Conservation (phyloP, 352 stramenopile species). For the Phytophthora citrophthora region DNA sequence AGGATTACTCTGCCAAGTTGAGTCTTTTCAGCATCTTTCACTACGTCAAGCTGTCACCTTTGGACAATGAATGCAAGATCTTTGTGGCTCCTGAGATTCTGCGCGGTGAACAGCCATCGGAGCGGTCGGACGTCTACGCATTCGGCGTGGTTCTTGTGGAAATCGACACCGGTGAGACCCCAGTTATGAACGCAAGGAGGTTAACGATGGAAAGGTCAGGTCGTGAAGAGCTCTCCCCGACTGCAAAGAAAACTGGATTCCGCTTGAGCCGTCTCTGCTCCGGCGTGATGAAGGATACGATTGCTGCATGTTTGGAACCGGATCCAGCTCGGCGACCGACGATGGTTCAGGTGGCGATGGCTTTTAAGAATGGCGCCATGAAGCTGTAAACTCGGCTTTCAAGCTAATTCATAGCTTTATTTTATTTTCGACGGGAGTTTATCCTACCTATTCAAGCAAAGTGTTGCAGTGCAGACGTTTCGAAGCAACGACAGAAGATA, state of each 20-base stretch:
- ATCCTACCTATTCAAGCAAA: background rate
- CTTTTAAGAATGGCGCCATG: constrained; percentile 67
- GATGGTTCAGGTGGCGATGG: constrained; percentile 66
- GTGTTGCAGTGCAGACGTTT: background rate
- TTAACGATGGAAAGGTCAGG: constrained; percentile 41
- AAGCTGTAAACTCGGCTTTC: constrained; percentile 40
- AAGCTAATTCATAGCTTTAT: constrained; percentile 5
- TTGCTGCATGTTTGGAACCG: constrained; percentile 63
- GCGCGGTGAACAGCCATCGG: constrained; percentile 69
- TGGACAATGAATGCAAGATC: constrained; percentile 69
- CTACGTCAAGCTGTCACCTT: constrained; percentile 73
- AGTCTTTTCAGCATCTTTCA: constrained; percentile 84
- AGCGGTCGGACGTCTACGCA: constrained; percentile 77
- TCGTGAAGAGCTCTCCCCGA: constrained; percentile 42
- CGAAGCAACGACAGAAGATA: constrained; percentile 12
- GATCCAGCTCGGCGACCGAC: constrained; percentile 58
- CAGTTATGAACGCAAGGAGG: constrained; percentile 61
- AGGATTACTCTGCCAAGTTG: constrained; percentile 68
- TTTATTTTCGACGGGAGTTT: constrained; percentile 17
- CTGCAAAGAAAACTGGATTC: constrained; percentile 57
- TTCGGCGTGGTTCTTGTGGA: constrained; percentile 85
- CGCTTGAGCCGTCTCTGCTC: constrained; percentile 62
- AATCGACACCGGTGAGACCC: constrained; percentile 73
- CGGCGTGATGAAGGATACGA: constrained; percentile 68
- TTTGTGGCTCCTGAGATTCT: constrained; percentile 80